Conservation (phyloP, 2,329 filamentous ascomycete genomes). For the Fusarium sambucinum region DNA sequence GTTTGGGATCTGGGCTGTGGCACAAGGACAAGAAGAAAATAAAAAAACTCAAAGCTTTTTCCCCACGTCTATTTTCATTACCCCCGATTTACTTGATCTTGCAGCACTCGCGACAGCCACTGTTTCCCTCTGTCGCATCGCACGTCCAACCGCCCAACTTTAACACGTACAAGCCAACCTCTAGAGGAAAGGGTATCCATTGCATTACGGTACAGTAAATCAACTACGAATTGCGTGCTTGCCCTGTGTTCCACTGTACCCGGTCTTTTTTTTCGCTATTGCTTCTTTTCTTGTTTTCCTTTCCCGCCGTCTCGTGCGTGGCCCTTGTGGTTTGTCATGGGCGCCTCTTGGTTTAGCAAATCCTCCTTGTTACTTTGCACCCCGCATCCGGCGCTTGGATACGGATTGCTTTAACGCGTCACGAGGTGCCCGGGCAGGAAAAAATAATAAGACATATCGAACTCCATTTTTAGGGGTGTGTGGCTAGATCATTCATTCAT, state of each 20-base stretch:
- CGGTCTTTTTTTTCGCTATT: conserved; percentile 19
- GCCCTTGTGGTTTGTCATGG: conserved; percentile 47
- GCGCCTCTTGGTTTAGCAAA: conserved; percentile 46
- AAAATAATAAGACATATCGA: conserved; percentile 41
- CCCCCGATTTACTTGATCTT: conserved; percentile 57
- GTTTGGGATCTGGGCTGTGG: conserved; percentile 18
- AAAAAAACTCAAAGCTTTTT: conserved; percentile 39
- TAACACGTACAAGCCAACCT: conserved; percentile 33
- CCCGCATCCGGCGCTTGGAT: conserved; percentile 47
- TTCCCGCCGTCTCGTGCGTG: conserved; percentile 45
- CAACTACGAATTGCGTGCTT: conserved; percentile 36
- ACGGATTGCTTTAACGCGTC: conserved; percentile 43
- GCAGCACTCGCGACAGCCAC: conserved; percentile 49
- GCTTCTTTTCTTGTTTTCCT: neutral
- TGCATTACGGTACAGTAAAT: conserved; percentile 21
- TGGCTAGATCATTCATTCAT: conserved; percentile 17
- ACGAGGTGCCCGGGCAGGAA: conserved; percentile 46
- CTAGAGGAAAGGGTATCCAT: conserved; percentile 38
- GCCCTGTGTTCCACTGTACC: conserved; percentile 30
- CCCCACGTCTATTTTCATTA: conserved; percentile 47
- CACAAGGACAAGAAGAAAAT: conserved; percentile 16
- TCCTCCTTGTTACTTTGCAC: conserved; percentile 42
- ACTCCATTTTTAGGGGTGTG: conserved; percentile 29
- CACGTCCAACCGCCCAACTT: conserved; percentile 20
- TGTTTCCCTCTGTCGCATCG: conserved; percentile 36